Evolutionary conservation across 305 asterid species (phyloP).

Genomic region (Fraxinus sp.): DNA sequence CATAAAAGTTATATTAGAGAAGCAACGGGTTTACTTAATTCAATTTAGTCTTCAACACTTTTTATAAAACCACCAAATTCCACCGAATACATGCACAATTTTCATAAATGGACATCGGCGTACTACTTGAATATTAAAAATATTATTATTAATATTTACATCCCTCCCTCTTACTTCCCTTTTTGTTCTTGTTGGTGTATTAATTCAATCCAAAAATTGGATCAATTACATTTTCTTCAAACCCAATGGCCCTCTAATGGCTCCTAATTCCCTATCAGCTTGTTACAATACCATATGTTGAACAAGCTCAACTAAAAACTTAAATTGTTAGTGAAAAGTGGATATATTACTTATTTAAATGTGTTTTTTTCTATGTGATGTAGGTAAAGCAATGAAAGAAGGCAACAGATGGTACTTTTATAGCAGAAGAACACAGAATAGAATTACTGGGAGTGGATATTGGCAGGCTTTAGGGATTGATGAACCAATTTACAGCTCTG

Average conservation of each 20-base stretch:
- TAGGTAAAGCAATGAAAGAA: constrained; percentile 93
- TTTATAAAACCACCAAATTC: background rate
- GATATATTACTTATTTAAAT: background rate
- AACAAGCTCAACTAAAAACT: background rate
- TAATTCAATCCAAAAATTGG: background rate
- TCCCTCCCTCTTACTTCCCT: no score
- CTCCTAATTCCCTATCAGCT: background rate
- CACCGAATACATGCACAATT: background rate
- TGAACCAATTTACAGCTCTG: constrained; percentile 57
- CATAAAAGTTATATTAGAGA: background rate
- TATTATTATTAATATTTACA: no score
- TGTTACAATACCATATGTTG: background rate
- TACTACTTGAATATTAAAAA: no score
- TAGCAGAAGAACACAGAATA: constrained; percentile 69
- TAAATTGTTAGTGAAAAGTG: background rate
- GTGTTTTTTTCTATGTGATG: constrained; percentile 10
- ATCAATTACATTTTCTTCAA: background rate
- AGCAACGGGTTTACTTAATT: no score
- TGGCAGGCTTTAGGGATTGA: constrained; percentile 74
- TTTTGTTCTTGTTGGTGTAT: no score
- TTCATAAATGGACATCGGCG: background rate
- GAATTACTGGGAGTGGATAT: constrained; percentile 67
- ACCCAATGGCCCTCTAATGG: background rate
- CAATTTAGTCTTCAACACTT: background rate
- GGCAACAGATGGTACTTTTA: constrained; percentile 88